phyloP scores from a whole-genome alignment of 2,329 filamentous ascomycete genomes.

The Aspergillus quadricinctus region DNA sequence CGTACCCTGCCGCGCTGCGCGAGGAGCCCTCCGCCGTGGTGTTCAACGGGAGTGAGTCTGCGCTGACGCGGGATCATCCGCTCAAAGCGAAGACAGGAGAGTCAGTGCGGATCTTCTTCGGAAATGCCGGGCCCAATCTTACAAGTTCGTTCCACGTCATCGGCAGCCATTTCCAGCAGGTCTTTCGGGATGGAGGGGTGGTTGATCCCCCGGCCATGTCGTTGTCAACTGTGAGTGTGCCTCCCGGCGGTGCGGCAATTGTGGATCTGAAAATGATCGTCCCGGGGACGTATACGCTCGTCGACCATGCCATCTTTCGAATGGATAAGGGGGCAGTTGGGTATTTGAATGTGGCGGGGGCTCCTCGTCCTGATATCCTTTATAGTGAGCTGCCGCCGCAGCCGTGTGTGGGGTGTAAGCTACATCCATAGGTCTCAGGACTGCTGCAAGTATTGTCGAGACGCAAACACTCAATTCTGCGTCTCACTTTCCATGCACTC shows the following conservation, averaged over 20 bases:
- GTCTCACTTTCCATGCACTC: no score
- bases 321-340: constrained; percentile 34
- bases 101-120: constrained; percentile 33
- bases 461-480: no score
- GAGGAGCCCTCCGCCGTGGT: constrained; percentile 30
- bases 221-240: constrained; percentile 25
- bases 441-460: no score
- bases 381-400: constrained; percentile 20
- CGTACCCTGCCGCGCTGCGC: constrained; percentile 30
- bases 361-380: constrained; percentile 24
- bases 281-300: constrained; percentile 30
- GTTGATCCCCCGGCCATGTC: constrained; percentile 24
- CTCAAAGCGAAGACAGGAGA: constrained; percentile 28
- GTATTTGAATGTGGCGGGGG: constrained; percentile 31
- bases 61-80: constrained; percentile 26
- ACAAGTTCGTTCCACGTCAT: constrained; percentile 33
- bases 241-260: constrained; percentile 25
- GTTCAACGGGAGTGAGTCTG: constrained; percentile 32
- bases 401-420: constrained; percentile 30
- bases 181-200: constrained; percentile 31
- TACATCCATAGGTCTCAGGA: constrained; percentile 19
- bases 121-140: constrained; percentile 33
- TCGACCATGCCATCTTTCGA: constrained; percentile 34
- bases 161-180: constrained; percentile 25
- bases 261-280: constrained; percentile 31